Conservation (phyloP, 768 basidiomycete species). For the Tephrocybe sp. region DNA sequence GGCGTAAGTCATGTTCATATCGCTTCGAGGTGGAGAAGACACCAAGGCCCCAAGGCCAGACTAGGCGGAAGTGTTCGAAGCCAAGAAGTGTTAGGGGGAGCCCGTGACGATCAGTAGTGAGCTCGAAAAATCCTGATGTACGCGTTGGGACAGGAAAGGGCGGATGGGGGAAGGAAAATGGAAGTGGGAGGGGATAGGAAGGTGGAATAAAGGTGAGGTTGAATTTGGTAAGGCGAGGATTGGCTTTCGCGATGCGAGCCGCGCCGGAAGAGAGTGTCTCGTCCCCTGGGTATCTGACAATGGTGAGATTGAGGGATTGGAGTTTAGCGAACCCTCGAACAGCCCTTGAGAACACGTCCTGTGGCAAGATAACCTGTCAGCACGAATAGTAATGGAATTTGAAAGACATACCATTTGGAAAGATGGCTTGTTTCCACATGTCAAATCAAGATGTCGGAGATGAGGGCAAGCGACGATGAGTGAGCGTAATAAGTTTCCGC, state of each 20-base stretch:
- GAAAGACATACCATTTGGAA: constrained; percentile 60
- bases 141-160: constrained; percentile 41
- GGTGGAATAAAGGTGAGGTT: constrained; percentile 63
- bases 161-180: constrained; percentile 38
- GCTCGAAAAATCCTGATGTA: constrained; percentile 53
- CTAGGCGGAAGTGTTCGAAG: constrained; percentile 42
- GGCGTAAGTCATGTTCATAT: constrained; percentile 39
- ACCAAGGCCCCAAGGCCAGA: constrained; percentile 51
- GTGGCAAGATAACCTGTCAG: background rate
- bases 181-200: constrained; percentile 46
- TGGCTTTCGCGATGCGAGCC: constrained; percentile 56
- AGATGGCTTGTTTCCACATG: constrained; percentile 66
- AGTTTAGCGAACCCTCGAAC: constrained; percentile 62
- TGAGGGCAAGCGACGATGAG: constrained; percentile 65
- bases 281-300: constrained; percentile 68
- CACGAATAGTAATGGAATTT: background rate
- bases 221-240: constrained; percentile 66
- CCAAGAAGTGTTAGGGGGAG: constrained; percentile 54
- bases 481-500: constrained; percentile 64
- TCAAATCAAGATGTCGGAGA: constrained; percentile 60
- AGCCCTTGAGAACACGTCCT: constrained; percentile 64
- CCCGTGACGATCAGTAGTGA: constrained; percentile 61
- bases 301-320: constrained; percentile 56
- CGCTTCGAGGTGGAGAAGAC: constrained; percentile 32
- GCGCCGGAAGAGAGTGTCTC: constrained; percentile 58